These are phyloP conservation scores for Croton laevigatus DNA, from an alignment of 441 rosid species.

Conservation along the genomic window DNA sequence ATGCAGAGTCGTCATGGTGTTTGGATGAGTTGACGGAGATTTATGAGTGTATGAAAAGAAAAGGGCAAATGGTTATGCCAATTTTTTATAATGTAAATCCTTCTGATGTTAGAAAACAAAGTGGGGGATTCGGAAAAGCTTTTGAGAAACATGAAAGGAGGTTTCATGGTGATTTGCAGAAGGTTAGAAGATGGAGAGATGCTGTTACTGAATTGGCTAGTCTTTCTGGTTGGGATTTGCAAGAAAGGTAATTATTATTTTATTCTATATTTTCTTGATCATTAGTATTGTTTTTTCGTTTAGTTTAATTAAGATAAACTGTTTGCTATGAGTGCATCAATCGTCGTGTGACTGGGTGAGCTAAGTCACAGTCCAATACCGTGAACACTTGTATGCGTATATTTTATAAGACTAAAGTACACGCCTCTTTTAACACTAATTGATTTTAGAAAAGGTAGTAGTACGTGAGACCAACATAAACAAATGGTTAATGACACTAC, in stretches of 20 bases:
- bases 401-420: no score
- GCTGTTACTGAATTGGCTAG: conserved; percentile 1
- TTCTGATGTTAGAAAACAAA: background rate
- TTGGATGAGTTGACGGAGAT: conserved; percentile 6
- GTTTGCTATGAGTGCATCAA: no score
- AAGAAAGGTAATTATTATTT: background rate
- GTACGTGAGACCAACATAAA: no score
- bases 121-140: background rate
- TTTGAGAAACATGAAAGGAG: background rate
- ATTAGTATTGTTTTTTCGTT: no score
- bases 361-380: no score
- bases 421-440: no score
- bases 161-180: background rate
- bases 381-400: no score
- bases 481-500: no score
- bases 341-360: no score
- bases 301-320: background rate
- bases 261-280: background rate
- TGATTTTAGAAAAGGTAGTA: no score
- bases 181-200: background rate
- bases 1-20: conserved; percentile 8
- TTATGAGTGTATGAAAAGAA: background rate
- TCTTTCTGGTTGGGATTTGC: conserved; percentile 7
- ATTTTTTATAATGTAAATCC: conserved; percentile 7
- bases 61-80: background rate